Percentiles rank a stretch among this genome's conserved stretches.
These are phyloP conservation scores for Leptomonas pyrrhocoris DNA, from an alignment of 208 protist species.

Conservation along the genomic window DNA sequence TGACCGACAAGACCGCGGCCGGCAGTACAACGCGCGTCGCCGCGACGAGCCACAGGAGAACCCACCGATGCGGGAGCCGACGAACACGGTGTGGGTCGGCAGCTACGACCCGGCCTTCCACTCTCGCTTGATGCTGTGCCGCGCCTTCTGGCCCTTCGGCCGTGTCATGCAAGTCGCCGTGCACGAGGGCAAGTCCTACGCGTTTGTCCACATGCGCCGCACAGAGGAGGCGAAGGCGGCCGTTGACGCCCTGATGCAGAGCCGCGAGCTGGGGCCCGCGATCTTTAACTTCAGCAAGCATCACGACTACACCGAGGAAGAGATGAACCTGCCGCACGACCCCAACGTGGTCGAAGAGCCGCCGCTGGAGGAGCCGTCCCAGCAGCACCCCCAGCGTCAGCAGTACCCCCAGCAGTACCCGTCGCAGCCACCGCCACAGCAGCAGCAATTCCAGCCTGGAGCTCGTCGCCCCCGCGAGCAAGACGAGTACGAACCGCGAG, in stretches of 20 bases:
- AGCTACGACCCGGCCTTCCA: constrained; percentile 68
- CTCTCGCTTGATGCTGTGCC: constrained; percentile 52
- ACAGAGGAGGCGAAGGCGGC: constrained; percentile 79
- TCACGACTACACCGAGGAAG: constrained; percentile 80
- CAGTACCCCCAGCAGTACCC: constrained; percentile 1
- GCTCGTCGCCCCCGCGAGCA: constrained; percentile 18
- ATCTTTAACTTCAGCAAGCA: constrained; percentile 89
- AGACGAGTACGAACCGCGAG: constrained; percentile 19
- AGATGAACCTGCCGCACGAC: constrained; percentile 65
- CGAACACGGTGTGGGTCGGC: constrained; percentile 90
- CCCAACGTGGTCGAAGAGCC: constrained; percentile 31
- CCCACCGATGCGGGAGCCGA: constrained; percentile 62
- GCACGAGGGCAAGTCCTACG: constrained; percentile 73
- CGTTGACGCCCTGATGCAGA: constrained; percentile 66
- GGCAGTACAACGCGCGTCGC: constrained; percentile 8
- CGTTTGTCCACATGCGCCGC: constrained; percentile 85
- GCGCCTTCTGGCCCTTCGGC: constrained; percentile 74
- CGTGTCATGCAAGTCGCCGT: constrained; percentile 79
- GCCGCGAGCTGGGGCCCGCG: constrained; percentile 54
- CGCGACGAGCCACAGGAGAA: constrained; percentile 29
- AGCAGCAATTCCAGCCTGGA: constrained; percentile 6
- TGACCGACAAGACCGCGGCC: constrained; percentile 18
- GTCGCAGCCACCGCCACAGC: neutral
- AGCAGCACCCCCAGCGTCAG: neutral
- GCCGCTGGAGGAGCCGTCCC: constrained; percentile 16